phyloP scores from a whole-genome alignment of 23 red algal species.

The Chondrus crispus region DNA sequence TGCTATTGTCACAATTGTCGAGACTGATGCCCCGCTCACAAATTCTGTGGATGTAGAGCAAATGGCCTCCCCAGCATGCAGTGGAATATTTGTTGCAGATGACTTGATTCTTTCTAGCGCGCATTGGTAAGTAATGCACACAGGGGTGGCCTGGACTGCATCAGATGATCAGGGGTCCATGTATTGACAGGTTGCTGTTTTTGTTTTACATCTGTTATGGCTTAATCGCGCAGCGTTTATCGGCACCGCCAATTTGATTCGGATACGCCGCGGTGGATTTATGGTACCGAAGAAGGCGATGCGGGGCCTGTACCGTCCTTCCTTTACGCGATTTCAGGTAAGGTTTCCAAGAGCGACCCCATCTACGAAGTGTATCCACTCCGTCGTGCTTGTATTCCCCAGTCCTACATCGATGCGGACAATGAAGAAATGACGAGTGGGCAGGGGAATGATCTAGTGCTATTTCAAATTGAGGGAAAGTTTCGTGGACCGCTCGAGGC shows the following conservation, averaged over 20 bases:
- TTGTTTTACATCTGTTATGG: too few species aligned
- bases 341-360: background rate
- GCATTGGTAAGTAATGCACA: conserved; percentile 31
- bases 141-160: too few species aligned
- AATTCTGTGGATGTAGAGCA: conserved; percentile 19
- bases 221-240: conserved; percentile 4
- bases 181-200: too few species aligned
- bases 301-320: background rate
- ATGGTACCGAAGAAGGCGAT: background rate
- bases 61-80: conserved; percentile 23
- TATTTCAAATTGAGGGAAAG: conserved; percentile 12
- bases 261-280: conserved; percentile 30
- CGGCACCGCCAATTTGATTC: background rate
- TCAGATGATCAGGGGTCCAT: too few species aligned
- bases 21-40: conserved; percentile 34
- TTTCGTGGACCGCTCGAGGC: background rate
- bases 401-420: conserved; percentile 49
- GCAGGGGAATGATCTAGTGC: conserved; percentile 36
- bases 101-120: conserved; percentile 35
- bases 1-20: conserved; percentile 41
- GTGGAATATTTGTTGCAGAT: conserved; percentile 22
- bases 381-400: conserved; percentile 20
- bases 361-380: conserved; percentile 31
- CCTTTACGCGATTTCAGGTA: conserved; percentile 38
- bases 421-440: conserved; percentile 38